A percentile compares a stretch with the other conserved stretches of the same genome.
Evolutionary conservation across 495 filamentous ascomycete genomes (phyloP).

Genomic region (Margaritispora aquatica): DNA sequence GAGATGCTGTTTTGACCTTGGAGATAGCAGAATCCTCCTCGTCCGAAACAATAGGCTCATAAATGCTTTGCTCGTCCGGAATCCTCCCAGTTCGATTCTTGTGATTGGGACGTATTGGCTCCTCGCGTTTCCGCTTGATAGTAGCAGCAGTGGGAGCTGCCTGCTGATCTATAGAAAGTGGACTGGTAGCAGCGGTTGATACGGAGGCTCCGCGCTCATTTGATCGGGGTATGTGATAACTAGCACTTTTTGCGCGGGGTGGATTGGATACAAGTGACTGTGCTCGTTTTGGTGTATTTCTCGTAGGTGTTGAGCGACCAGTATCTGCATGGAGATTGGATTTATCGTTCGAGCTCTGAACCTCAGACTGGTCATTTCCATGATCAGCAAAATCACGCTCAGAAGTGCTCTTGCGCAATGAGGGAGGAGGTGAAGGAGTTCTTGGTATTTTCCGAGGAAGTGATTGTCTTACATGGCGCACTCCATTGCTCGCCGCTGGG

Average conservation of each 20-base stretch:
- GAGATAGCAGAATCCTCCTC: conserved; percentile 7
- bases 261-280: conserved; percentile 1
- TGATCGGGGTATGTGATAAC: conserved; percentile 20
- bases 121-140: neutral
- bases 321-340: neutral
- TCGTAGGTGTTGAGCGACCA: conserved; percentile 4
- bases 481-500: neutral
- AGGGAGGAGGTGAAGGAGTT: conserved; percentile 15
- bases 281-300: neutral
- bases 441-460: conserved; percentile 5
- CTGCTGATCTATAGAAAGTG: conserved; percentile 12
- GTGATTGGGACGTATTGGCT: neutral
- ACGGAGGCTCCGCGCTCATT: conserved; percentile 19
- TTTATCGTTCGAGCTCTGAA: neutral
- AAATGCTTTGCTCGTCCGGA: conserved; percentile 16
- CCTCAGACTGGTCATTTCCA: conserved; percentile 8
- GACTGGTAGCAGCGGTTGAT: conserved; percentile 21
- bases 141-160: neutral
- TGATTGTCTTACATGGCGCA: conserved; percentile 14
- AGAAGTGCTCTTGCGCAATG: neutral
- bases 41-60: conserved; percentile 18
- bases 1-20: conserved; percentile 5
- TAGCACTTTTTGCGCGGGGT: conserved; percentile 16
- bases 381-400: conserved; percentile 7
- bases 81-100: neutral